Evolutionary conservation across 176 grass and related monocot genomes (phyloP).

Genomic region (Alopecurus myosuroides): DNA sequence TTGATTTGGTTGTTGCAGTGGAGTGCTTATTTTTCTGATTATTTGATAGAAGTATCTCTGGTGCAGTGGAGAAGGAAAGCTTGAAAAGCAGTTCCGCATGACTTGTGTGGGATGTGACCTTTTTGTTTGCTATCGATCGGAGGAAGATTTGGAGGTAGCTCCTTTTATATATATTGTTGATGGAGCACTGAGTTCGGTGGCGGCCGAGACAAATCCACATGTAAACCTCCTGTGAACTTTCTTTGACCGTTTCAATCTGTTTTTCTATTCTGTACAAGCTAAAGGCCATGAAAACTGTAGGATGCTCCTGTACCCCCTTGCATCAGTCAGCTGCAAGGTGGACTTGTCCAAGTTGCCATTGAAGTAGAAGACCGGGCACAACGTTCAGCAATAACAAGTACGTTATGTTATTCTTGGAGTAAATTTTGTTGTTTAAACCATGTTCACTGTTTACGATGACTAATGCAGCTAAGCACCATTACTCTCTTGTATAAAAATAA

Average conservation of each 20-base stretch:
- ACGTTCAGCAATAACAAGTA: slow-evolving; percentile 96
- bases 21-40: neutral
- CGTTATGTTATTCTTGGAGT: neutral
- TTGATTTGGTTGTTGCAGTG: neutral
- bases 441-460: neutral
- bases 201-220: slow-evolving; percentile 94
- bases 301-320: slow-evolving; percentile 97
- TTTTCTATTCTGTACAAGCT: neutral
- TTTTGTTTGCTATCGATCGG: slow-evolving; percentile 94
- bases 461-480: neutral
- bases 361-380: slow-evolving; percentile 97
- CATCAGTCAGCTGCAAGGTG: slow-evolving; percentile 83
- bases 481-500: neutral
- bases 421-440: neutral
- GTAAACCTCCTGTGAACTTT: slow-evolving; percentile 23
- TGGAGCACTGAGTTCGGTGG: slow-evolving; percentile 81
- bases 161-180: slow-evolving; percentile 90
- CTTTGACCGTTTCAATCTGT: slow-evolving; percentile 21
- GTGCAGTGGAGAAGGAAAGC: slow-evolving; percentile 80
- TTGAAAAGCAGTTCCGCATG: slow-evolving; percentile 96
- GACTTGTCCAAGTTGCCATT: slow-evolving; percentile 96
- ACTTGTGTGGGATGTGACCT: slow-evolving; percentile 77
- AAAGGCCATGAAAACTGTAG: slow-evolving; percentile 32
- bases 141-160: slow-evolving; percentile 78
- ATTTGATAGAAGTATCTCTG: slow-evolving; percentile 21